These are phyloP conservation scores for Termitomyces sp. DNA, from an alignment of 768 basidiomycete species.

Conservation along the genomic window DNA sequence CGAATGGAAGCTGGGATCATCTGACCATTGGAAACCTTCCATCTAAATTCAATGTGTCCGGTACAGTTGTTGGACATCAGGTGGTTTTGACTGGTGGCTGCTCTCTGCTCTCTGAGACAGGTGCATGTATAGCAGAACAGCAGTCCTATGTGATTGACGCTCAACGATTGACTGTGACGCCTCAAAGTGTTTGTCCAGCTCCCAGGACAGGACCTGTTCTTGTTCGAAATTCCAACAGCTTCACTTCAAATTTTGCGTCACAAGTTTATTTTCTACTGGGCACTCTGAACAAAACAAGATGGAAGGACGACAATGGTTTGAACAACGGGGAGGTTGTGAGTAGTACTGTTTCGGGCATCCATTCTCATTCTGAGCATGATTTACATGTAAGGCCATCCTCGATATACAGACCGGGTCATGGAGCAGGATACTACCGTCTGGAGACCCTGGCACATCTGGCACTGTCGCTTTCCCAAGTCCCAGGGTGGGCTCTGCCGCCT, in stretches of 20 bases:
- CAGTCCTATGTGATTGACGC: conserved; percentile 56
- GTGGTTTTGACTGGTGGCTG: conserved; percentile 66
- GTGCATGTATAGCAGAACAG: conserved; percentile 52
- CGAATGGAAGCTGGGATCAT: conserved; percentile 59
- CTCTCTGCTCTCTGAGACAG: conserved; percentile 35
- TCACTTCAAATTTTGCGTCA: conserved; percentile 52
- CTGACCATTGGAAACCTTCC: conserved; percentile 38
- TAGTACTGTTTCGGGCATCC: conserved; percentile 7
- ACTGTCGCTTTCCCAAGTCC: conserved; percentile 55
- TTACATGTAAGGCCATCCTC: conserved; percentile 56
- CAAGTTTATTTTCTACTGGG: conserved; percentile 74
- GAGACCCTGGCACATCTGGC: conserved; percentile 62
- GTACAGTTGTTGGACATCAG: conserved; percentile 51
- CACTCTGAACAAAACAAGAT: conserved; percentile 56
- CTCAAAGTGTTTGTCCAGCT: conserved; percentile 56
- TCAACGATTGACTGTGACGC: conserved; percentile 29
- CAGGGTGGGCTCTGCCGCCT: conserved; percentile 66
- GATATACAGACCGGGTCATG: conserved; percentile 60
- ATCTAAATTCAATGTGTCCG: conserved; percentile 47
- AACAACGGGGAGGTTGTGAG: conserved; percentile 72
- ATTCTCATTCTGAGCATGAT: conserved; percentile 5
- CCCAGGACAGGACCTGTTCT: conserved; percentile 60
- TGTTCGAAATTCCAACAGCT: conserved; percentile 55
- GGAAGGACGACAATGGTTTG: conserved; percentile 64
- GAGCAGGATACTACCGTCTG: conserved; percentile 72